Conservation (phyloP, 1,284 basidiomycete genomes). For the Testicularia cyperi region DNA sequence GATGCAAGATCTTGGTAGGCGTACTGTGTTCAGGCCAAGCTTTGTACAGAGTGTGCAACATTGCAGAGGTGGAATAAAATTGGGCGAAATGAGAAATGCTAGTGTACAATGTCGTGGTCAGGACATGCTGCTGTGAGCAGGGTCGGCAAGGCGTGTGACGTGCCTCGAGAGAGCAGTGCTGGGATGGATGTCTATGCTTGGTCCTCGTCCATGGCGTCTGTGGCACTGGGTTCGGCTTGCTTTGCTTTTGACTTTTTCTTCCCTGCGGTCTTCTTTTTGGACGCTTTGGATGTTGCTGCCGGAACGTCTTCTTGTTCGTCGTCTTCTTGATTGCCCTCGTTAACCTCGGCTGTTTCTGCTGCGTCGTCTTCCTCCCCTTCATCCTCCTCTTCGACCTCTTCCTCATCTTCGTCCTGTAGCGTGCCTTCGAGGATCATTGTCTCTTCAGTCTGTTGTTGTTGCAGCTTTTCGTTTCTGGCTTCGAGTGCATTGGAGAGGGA, state of each 20-base stretch:
- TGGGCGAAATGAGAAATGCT: too few relatives aligned
- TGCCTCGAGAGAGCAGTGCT: too few relatives aligned
- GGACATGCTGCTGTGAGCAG: too few relatives aligned
- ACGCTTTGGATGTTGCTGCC: conserved; percentile 2
- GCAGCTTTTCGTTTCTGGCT: conserved; percentile 23
- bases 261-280: conserved; percentile 7
- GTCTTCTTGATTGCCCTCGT: conserved; percentile 2
- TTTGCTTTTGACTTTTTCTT: conserved; percentile 11
- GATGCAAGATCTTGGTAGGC: too few relatives aligned
- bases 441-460: conserved; percentile 19
- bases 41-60: too few relatives aligned
- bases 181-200: too few relatives aligned
- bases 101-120: too few relatives aligned
- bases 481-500: conserved; percentile 39
- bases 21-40: too few relatives aligned
- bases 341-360: conserved; percentile 1
- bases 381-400: conserved; percentile 12
- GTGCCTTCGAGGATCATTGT: conserved; percentile 35
- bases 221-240: neutral
- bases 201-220: conserved; percentile 21
- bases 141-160: too few relatives aligned
- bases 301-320: neutral
- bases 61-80: too few relatives aligned
- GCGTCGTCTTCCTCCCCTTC: conserved; percentile 9
- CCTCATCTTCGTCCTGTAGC: conserved; percentile 21